phyloP scores from a whole-genome alignment of 2,329 filamentous ascomycete genomes.

The Phyllosticta ampelicida region DNA sequence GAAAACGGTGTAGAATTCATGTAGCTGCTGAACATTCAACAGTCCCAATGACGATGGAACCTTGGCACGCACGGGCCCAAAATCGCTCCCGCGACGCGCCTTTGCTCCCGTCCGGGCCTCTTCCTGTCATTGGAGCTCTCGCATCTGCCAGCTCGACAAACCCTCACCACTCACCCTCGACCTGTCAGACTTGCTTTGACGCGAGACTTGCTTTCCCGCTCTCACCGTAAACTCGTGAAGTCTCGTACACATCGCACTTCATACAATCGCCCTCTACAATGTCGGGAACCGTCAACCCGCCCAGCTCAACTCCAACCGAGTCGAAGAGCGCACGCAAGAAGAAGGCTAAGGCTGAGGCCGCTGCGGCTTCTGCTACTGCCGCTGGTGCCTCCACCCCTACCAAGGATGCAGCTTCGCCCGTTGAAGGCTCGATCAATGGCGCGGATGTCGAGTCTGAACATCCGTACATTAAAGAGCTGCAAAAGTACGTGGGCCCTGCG shows the following conservation, averaged over 20 bases:
- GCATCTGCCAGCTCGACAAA: constrained; percentile 1
- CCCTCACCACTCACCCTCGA: neutral
- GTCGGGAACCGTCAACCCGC: constrained; percentile 55
- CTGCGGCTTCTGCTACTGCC: constrained; percentile 19
- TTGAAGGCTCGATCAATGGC: constrained; percentile 34
- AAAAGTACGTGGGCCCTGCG: constrained; percentile 61
- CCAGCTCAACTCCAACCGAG: constrained; percentile 46
- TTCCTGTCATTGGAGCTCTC: constrained; percentile 9
- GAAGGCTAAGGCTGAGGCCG: constrained; percentile 36
- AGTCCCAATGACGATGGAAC: neutral
- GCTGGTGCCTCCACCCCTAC: constrained; percentile 20
- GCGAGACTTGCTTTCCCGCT: neutral
- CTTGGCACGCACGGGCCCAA: constrained; percentile 4
- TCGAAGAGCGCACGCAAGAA: constrained; percentile 45
- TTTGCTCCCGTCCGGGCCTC: constrained; percentile 5
- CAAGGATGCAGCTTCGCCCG: constrained; percentile 1
- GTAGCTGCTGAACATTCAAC: too few species aligned
- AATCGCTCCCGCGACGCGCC: constrained; percentile 4
- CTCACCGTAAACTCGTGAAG: neutral
- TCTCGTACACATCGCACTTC: neutral
- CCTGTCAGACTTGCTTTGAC: neutral
- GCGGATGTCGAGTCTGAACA: constrained; percentile 55
- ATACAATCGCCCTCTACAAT: constrained; percentile 33
- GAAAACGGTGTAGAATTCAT: too few species aligned
- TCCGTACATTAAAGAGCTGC: constrained; percentile 73